A percentile compares a stretch with the other conserved stretches of the same genome.
These are phyloP conservation scores for Pichia sp. DNA, from an alignment of 1,139 yeast species.

Conservation along the genomic window DNA sequence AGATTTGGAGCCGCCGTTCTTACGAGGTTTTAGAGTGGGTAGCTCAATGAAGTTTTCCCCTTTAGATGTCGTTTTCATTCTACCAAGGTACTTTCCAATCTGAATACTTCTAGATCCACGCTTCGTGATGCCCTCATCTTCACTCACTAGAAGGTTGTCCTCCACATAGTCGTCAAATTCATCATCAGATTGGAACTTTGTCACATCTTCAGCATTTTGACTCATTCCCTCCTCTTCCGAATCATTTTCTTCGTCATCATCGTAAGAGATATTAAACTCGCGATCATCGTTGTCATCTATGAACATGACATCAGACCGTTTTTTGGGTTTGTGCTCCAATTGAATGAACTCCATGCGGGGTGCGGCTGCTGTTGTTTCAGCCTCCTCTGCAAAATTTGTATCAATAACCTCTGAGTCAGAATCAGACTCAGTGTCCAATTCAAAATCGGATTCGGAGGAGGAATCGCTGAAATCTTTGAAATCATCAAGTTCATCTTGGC, in stretches of 20 bases:
- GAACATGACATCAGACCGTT: slow-evolving; percentile 20
- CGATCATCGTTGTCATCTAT: slow-evolving; percentile 14
- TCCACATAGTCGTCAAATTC: slow-evolving; percentile 5
- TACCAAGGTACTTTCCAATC: slow-evolving; percentile 16
- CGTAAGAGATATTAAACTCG: slow-evolving; percentile 7
- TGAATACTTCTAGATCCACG: slow-evolving; percentile 4
- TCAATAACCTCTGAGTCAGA: not conserved
- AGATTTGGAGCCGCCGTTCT: slow-evolving; percentile 21
- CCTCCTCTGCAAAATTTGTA: slow-evolving; percentile 20
- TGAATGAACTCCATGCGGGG: not conserved
- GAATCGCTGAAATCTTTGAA: no score
- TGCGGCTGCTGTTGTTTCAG: slow-evolving; percentile 18
- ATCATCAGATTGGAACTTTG: slow-evolving; percentile 16
- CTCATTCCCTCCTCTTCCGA: slow-evolving; percentile 18
- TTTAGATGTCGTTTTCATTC: slow-evolving; percentile 13
- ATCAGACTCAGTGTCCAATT: not conserved
- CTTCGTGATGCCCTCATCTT: slow-evolving; percentile 11
- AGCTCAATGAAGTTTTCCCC: slow-evolving; percentile 20
- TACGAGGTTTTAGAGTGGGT: slow-evolving; percentile 11
- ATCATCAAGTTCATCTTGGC: no score
- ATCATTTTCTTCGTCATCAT: slow-evolving; percentile 5
- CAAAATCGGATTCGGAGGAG: not conserved
- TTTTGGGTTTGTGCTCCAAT: slow-evolving; percentile 20
- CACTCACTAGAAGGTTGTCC: not conserved
- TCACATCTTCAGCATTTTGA: not conserved